Percentiles rank a stretch among this genome's conserved stretches.
phyloP scores from a whole-genome alignment of 73 alveolate genomes.

The Breviolum minutum region DNA sequence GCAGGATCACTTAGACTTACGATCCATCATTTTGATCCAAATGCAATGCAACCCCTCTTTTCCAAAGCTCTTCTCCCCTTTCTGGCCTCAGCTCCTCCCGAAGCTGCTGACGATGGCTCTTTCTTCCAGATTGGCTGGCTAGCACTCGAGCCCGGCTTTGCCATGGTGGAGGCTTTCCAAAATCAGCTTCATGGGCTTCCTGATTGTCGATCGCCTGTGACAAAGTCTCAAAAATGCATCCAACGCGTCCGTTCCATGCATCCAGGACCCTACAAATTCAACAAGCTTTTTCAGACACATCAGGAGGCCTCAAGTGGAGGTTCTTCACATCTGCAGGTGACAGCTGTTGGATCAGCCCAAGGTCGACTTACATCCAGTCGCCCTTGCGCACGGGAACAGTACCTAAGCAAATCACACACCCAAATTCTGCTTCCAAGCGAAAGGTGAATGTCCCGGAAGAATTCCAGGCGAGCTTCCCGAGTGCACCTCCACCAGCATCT shows the following conservation, averaged over 20 bases:
- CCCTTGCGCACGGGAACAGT: conserved; percentile 32
- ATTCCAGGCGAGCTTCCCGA: not conserved
- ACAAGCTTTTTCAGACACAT: too few relatives aligned
- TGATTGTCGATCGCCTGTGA: too few relatives aligned
- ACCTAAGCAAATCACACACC: not conserved
- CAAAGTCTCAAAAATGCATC: too few relatives aligned
- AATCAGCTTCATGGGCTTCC: not conserved
- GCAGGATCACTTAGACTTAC: too few relatives aligned
- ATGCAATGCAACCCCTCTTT: not conserved
- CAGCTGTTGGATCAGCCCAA: conserved; percentile 50
- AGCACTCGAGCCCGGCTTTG: conserved; percentile 36
- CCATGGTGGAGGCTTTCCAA: conserved; percentile 91
- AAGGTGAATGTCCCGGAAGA: not conserved
- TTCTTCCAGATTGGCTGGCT: conserved; percentile 20
- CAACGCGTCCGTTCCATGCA: too few relatives aligned
- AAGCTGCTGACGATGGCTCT: conserved; percentile 60
- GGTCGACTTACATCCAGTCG: conserved; percentile 42
- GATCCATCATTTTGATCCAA: not conserved
- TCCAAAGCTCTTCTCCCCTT: not conserved
- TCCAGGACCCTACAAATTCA: too few relatives aligned
- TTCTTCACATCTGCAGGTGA: conserved; percentile 29
- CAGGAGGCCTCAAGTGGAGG: conserved; percentile 26
- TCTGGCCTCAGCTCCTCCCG: conserved; percentile 71
- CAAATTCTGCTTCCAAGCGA: too few relatives aligned
- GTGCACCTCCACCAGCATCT: conserved; percentile 50